Conservation (phyloP, 164 flowering plant species). For the Saururus chinensis region DNA sequence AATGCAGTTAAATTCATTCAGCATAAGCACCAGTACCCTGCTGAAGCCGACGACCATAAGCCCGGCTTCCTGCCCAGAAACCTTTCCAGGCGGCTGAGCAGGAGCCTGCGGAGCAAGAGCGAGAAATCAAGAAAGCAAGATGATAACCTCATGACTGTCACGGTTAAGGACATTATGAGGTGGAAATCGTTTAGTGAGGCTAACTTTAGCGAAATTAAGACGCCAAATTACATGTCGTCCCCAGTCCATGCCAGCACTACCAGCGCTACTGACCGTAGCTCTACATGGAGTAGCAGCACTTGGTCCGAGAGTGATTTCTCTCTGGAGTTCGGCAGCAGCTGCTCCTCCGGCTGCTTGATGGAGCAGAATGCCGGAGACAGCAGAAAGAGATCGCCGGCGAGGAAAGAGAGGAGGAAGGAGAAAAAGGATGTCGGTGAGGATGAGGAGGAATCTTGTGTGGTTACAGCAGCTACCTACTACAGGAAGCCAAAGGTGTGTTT, state of each 20-base stretch:
- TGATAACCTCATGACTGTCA: conserved; percentile 4
- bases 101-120: conserved; percentile 14
- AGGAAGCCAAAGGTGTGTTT: conserved; percentile 12
- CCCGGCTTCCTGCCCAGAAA: conserved; percentile 9
- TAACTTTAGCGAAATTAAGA: conserved; percentile 11
- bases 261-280: neutral
- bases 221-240: conserved; percentile 15
- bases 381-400: neutral
- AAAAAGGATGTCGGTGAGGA: conserved; percentile 25
- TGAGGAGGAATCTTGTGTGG: conserved; percentile 8
- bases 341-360: conserved; percentile 11
- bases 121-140: conserved; percentile 1
- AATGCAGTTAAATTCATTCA: conserved; percentile 40
- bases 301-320: conserved; percentile 41
- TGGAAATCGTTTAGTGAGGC: conserved; percentile 41
- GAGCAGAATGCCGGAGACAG: neutral
- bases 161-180: conserved; percentile 28
- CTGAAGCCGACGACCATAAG: neutral
- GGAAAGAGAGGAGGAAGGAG: neutral
- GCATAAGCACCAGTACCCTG: conserved; percentile 14
- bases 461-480: conserved; percentile 15
- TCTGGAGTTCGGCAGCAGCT: conserved; percentile 16
- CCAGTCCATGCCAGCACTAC: conserved; percentile 1
- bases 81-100: conserved; percentile 28
- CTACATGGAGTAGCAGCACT: conserved; percentile 1